Conservation (phyloP, 805 yeast genomes). For the Candida montana region DNA sequence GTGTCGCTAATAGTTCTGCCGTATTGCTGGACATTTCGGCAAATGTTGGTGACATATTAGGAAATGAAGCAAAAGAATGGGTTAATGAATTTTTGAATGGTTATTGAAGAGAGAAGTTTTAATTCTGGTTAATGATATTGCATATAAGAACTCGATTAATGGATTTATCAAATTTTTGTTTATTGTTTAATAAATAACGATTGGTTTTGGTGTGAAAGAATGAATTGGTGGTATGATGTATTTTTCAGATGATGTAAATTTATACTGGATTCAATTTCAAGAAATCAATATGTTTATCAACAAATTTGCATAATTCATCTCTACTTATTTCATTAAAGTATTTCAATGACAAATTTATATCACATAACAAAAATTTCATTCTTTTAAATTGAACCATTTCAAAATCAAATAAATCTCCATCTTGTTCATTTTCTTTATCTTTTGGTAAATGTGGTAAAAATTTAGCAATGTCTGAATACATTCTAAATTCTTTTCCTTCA, state of each 20-base stretch:
- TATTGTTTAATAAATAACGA: too few species aligned
- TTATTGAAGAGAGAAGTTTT: too few species aligned
- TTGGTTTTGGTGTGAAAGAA: too few species aligned
- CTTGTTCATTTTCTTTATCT: slow-evolving; percentile 2
- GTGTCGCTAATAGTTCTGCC: not conserved
- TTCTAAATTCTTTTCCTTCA: slow-evolving; percentile 20
- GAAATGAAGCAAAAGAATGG: slow-evolving; percentile 21
- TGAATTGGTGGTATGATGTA: too few species aligned
- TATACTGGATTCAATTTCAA: slow-evolving; percentile 20
- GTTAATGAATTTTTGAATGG: slow-evolving; percentile 13
- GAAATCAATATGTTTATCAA: slow-evolving; percentile 38
- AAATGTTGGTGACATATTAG: slow-evolving; percentile 17
- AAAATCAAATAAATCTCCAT: slow-evolving; percentile 35
- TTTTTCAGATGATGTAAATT: too few species aligned
- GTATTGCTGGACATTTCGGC: slow-evolving; percentile 17
- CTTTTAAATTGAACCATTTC: slow-evolving; percentile 51
- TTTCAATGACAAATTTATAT: slow-evolving; percentile 39
- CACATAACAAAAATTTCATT: slow-evolving; percentile 51
- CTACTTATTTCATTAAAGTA: slow-evolving; percentile 39
- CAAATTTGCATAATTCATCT: slow-evolving; percentile 42
- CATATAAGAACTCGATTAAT: too few species aligned
- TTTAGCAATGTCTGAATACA: slow-evolving; percentile 21
- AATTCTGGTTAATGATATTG: too few species aligned
- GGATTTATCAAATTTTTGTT: too few species aligned
- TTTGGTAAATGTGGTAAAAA: slow-evolving; percentile 24